phyloP scores from a whole-genome alignment of 2,329 filamentous ascomycete genomes.

The Clarireedia sp. region DNA sequence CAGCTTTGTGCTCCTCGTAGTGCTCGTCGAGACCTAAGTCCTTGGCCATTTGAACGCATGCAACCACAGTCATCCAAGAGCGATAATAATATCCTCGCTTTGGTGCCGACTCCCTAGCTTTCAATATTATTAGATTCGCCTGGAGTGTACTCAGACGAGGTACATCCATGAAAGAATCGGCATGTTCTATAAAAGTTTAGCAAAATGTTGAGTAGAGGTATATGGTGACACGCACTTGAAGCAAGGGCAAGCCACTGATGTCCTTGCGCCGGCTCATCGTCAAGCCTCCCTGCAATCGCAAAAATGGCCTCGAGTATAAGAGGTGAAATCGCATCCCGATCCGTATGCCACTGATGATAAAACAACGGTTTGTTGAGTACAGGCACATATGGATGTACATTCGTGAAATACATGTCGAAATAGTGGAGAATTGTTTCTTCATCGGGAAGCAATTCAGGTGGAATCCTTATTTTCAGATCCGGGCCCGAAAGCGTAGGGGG shows the following conservation, averaged over 20 bases:
- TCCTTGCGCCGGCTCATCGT: slow-evolving; percentile 75
- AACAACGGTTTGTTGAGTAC: slow-evolving; percentile 77
- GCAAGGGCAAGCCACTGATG: slow-evolving; percentile 91
- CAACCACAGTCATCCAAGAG: slow-evolving; percentile 93
- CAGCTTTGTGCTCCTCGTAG: slow-evolving; percentile 66
- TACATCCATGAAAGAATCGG: slow-evolving; percentile 88
- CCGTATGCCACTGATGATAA: slow-evolving; percentile 82
- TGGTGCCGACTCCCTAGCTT: slow-evolving; percentile 84
- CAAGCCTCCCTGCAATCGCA: slow-evolving; percentile 75
- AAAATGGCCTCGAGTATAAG: slow-evolving; percentile 85
- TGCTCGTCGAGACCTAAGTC: slow-evolving; percentile 88
- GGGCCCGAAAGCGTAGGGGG: slow-evolving; percentile 61
- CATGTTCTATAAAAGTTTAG: slow-evolving; percentile 56
- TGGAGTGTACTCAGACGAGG: slow-evolving; percentile 87
- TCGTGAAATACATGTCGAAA: slow-evolving; percentile 82
- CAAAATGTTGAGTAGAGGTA: neutral
- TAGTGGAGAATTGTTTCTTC: slow-evolving; percentile 76
- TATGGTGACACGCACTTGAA: slow-evolving; percentile 47
- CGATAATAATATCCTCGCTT: slow-evolving; percentile 94
- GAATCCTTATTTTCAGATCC: slow-evolving; percentile 76
- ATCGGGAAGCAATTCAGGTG: slow-evolving; percentile 84
- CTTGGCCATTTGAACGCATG: slow-evolving; percentile 86
- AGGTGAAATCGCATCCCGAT: slow-evolving; percentile 78
- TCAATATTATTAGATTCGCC: slow-evolving; percentile 77
- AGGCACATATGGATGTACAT: slow-evolving; percentile 89